Percentiles rank a stretch among this genome's conserved stretches.
These are phyloP conservation scores for Geotrichum aggregatum DNA, from an alignment of 1,139 yeast genomes.

Conservation along the genomic window DNA sequence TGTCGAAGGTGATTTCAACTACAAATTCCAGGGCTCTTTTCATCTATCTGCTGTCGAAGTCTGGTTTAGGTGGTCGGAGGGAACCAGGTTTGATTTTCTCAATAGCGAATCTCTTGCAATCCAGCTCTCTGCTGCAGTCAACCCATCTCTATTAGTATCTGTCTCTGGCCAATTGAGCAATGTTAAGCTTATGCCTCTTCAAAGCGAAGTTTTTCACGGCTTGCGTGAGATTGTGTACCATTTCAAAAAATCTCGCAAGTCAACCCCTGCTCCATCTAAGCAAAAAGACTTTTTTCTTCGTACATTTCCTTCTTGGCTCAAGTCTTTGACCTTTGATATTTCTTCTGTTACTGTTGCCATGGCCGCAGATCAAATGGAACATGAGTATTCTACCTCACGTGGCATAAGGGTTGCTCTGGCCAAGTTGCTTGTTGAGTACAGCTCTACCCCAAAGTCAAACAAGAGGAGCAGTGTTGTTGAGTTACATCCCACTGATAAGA, in stretches of 20 bases:
- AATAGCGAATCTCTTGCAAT: constrained; percentile 32
- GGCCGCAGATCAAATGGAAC: constrained; percentile 24
- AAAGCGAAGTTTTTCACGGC: constrained; percentile 33
- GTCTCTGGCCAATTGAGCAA: constrained; percentile 30
- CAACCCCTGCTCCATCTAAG: neutral
- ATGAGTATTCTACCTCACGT: constrained; percentile 10
- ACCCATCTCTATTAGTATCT: constrained; percentile 31
- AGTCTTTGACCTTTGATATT: constrained; percentile 30
- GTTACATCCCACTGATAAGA: constrained; percentile 9
- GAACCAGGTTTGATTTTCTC: constrained; percentile 34
- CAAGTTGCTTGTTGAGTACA: constrained; percentile 7
- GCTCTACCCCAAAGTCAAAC: neutral
- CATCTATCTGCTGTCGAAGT: constrained; percentile 32
- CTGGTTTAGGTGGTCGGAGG: constrained; percentile 35
- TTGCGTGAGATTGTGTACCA: constrained; percentile 30
- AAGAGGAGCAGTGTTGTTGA: no score
- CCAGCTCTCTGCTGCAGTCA: constrained; percentile 31
- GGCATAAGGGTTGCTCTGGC: constrained; percentile 10
- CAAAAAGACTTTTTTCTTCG: constrained; percentile 26
- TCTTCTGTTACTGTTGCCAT: constrained; percentile 33
- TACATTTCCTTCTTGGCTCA: constrained; percentile 37
- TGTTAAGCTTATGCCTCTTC: constrained; percentile 31
- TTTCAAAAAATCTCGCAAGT: constrained; percentile 16
- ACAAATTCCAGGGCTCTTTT: constrained; percentile 30
- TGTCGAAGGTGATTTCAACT: constrained; percentile 27